Conservation (phyloP, 164 flowering plant species). For the Magnolia officinalis region DNA sequence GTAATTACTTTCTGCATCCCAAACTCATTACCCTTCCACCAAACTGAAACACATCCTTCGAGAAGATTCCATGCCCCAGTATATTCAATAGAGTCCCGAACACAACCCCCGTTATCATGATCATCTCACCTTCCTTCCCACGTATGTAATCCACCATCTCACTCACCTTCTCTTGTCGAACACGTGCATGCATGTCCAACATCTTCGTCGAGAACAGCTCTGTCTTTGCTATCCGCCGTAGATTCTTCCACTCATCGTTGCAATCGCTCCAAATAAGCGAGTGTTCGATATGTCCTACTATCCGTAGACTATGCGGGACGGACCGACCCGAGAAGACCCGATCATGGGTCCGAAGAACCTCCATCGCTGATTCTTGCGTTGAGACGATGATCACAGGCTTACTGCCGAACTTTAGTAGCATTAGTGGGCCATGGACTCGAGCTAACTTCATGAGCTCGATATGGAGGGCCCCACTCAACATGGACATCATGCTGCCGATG, state of each 20-base stretch:
- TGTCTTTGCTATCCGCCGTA: constrained; percentile 27
- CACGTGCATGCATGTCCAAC: constrained; percentile 19
- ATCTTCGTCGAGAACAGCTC: constrained; percentile 29
- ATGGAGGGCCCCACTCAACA: constrained; percentile 20
- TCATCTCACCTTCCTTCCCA: constrained; percentile 16
- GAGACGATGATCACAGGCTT: constrained; percentile 29
- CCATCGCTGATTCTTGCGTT: constrained; percentile 19
- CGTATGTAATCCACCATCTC: constrained; percentile 25
- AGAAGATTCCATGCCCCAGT: constrained; percentile 19
- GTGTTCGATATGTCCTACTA: constrained; percentile 1
- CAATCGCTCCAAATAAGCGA: constrained; percentile 31
- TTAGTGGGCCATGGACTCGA: constrained; percentile 30
- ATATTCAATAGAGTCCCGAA: constrained; percentile 24
- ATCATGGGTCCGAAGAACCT: constrained; percentile 31
- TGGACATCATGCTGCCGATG: constrained; percentile 28
- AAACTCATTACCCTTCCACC: constrained; percentile 12
- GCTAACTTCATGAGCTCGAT: constrained; percentile 18
- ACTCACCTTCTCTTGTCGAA: constrained; percentile 26
- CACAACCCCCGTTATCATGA: constrained; percentile 21
- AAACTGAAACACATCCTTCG: constrained; percentile 22
- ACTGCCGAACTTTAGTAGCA: constrained; percentile 27
- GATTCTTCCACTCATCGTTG: constrained; percentile 28
- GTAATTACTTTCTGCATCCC: constrained; percentile 16
- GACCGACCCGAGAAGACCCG: constrained; percentile 16
- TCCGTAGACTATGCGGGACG: constrained; percentile 7